Base-by-base conservation (phyloP, 164 flowering plant species). In the Vitis cinerea region DNA sequence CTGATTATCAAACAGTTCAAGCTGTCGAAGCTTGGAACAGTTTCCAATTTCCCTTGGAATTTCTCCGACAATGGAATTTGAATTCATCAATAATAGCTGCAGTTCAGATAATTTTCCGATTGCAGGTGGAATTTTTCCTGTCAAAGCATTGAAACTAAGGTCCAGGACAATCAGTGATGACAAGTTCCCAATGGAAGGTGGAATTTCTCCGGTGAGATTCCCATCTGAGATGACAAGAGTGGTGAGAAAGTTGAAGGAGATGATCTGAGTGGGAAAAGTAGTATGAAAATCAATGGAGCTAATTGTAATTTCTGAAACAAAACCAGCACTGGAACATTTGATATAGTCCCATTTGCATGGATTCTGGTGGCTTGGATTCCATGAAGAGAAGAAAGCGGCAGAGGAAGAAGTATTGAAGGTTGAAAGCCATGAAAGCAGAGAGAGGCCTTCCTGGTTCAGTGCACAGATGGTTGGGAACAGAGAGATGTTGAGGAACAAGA, bases 381-480 rank as follows among this genome's bases (percentile, higher is more conserved):
- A 88, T 9, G 89, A 83, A 64, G 87, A 76, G 80, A 86, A 83
- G 68, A 58, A 67, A 52, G 78, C 16, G 16, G 82, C 70, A 50
- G 88, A 76, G 10, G 80, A 59, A 16, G 88, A 81, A 11, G 83
- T 74, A 57, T 81, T 83, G 74, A 84, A 77, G 50, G 83, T 79
- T 27, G 85, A 80, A 62, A 84, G 87, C 92, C 92, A 88, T 75
- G 88, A 86, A 47, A 84, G 83, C 5, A 88, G 79, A 63, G 85
- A 77, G 8, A 52, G 72, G 30, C 88, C 86, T 75, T 85, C 83
- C 64, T 80, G 81, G 68, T 85, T 81, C 71, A 85, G 50, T 29
- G 79, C 85, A 61, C 65, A 74, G 58, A 67, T 69, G 57, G 75
- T 9, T 48, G 79, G 76, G 48, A 68, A 66, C 27, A 75, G 30